Evolutionary conservation across 306 rosid species (phyloP), one percentile per base, ranked within the genome.

Genomic region (Acacia melanoxylon): DNA sequence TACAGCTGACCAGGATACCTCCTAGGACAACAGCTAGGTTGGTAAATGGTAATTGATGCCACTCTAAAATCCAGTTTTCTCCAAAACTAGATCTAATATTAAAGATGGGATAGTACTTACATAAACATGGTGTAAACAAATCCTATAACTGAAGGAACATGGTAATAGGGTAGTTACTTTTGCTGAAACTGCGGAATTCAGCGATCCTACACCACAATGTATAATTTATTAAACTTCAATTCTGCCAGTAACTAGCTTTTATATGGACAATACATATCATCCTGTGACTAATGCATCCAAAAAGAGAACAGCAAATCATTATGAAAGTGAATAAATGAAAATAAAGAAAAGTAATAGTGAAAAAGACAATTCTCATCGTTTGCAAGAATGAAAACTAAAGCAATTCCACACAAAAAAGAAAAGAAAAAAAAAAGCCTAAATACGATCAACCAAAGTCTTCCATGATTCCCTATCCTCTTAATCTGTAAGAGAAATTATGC

Each of bases 381-480:
- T 49, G 76, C 54, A 78, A 69, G 45, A 69, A 40, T 42, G 13
- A 62, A 69, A 59, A 45, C 41, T 33, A 33, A 0, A 65, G 19
- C 20, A 2, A 33, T 8, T 29, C 29, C 20, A 31, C 41, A 11
- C n/a, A 11, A 1, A 12, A 25, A 3, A 22, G 8, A 3, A 56
- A 56, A 2, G 3, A 4, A 31, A 59, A 24, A 59, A 72, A 3
- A 33, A 37, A 5, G 8, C 19, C n/a, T 1, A 51, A 17, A 51
- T 6, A 16, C 58, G n/a, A 51, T 51, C n/a, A 5, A 51, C n/a
- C 58, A 74, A 80, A n/a, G 14, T 51, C 82, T 78, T 84, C 56
- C 85, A 83, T 15, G 86, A 75, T 80, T 87, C 97, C 88, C 85
- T 77, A 27, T 83, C 86, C 87, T 84, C 80, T 83, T 72, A 56